These are phyloP conservation scores for Gracilaria vermiculophylla DNA, from an alignment of 23 red algal species.

Conservation along the genomic window DNA sequence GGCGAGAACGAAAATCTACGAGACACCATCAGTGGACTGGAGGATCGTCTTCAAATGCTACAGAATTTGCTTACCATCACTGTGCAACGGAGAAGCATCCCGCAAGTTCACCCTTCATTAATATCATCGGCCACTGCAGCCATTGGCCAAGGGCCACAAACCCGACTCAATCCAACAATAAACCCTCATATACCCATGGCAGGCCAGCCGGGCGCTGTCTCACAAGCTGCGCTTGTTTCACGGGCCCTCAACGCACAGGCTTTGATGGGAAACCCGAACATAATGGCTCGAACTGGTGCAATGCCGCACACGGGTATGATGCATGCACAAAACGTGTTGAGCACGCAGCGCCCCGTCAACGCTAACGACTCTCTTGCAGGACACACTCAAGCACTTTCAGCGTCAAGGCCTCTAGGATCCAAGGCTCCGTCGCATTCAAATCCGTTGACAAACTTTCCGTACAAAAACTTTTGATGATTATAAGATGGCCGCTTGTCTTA, in stretches of 20 bases:
- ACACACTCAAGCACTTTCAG: not conserved
- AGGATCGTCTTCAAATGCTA: slow-evolving; percentile 55
- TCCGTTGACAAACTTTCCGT: not conserved
- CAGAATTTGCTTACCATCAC: slow-evolving; percentile 71
- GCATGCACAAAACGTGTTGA: not conserved
- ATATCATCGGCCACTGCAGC: not conserved
- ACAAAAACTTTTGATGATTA: slow-evolving; percentile 3
- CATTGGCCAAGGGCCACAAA: not conserved
- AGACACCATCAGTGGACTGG: slow-evolving; percentile 48
- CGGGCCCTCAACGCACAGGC: slow-evolving; percentile 22
- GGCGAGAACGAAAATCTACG: slow-evolving; percentile 61
- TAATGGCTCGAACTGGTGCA: not conserved
- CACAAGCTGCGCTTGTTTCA: not conserved
- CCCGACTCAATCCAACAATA: not conserved
- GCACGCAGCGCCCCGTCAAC: not conserved
- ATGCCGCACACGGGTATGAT: not conserved
- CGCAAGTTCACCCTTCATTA: slow-evolving; percentile 33
- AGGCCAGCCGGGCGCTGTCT: not conserved
- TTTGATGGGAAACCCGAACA: not conserved
- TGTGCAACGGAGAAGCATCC: slow-evolving; percentile 21
- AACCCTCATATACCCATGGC: not conserved
- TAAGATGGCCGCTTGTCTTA: not conserved
- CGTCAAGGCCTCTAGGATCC: not conserved
- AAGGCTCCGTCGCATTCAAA: slow-evolving; percentile 6
- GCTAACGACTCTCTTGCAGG: not conserved